Percentiles rank a stretch among this genome's conserved stretches.
These are phyloP conservation scores for Sporodiniella umbellata DNA, from an alignment of 371 early-diverging fungal species.

Conservation along the genomic window DNA sequence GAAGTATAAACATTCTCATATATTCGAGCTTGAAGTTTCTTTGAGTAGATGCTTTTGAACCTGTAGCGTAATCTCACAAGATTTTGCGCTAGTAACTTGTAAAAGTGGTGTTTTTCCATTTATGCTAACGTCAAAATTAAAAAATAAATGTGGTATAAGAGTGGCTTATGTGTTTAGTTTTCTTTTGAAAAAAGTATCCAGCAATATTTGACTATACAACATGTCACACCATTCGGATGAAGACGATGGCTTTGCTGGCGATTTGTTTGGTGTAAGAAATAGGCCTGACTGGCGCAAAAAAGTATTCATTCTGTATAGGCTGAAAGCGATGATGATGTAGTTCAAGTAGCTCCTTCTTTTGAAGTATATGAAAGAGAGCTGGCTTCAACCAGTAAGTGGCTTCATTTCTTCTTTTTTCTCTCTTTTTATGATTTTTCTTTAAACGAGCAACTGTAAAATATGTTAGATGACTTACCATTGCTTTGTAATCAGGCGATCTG, in stretches of 20 bases:
- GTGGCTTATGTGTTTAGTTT: no score
- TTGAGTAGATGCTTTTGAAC: no score
- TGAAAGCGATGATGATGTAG: constrained; percentile 37
- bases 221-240: constrained; percentile 33
- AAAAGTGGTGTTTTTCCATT: no score
- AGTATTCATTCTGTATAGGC: constrained; percentile 2
- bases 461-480: neutral
- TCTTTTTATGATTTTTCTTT: neutral
- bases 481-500: neutral
- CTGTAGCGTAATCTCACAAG: no score
- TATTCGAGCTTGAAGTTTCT: no score
- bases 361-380: constrained; percentile 45
- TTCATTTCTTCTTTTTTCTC: no score
- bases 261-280: constrained; percentile 43
- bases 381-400: neutral
- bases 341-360: constrained; percentile 50
- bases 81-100: no score
- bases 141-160: no score
- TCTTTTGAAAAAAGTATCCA: no score
- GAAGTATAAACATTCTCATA: no score
- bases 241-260: constrained; percentile 43
- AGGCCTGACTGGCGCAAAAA: neutral
- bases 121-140: no score
- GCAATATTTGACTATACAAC: neutral
- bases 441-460: neutral